phyloP scores from a whole-genome alignment of 169 alveolate species.

The Plasmodium relictum region DNA sequence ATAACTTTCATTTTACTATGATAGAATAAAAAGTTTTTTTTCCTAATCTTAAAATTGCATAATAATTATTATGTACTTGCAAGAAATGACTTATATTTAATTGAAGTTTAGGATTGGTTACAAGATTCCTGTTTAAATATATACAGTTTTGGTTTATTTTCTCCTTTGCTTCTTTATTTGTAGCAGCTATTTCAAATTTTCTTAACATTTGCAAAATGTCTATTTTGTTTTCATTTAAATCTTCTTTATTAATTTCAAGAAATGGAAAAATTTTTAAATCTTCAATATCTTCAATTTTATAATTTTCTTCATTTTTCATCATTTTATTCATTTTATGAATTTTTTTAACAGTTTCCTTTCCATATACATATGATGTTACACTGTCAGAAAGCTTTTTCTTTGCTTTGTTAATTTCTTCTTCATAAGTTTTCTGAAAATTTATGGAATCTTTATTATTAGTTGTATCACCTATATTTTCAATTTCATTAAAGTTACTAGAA shows the following conservation, averaged over 20 bases:
- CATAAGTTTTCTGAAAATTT: neutral
- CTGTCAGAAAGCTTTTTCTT: conserved; percentile 59
- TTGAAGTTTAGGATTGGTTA: conserved; percentile 12
- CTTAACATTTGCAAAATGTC: conserved; percentile 23
- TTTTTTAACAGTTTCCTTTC: conserved; percentile 18
- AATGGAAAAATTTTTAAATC: conserved; percentile 45
- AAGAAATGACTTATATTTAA: conserved; percentile 9
- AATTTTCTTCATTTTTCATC: conserved; percentile 14
- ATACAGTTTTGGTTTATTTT: conserved; percentile 38
- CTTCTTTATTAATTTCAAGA: conserved; percentile 17
- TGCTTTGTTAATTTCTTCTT: conserved; percentile 37
- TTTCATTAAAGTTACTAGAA: neutral
- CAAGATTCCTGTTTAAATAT: conserved; percentile 1
- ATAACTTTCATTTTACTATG: conserved; percentile 2
- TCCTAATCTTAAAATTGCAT: conserved; percentile 40
- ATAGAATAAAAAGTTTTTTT: conserved; percentile 36
- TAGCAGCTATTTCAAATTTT: conserved; percentile 26
- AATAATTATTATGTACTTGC: conserved; percentile 5
- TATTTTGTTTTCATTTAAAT: conserved; percentile 14
- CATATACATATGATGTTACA: conserved; percentile 56
- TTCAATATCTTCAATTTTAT: conserved; percentile 17
- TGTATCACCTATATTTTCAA: neutral
- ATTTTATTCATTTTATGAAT: conserved; percentile 44
- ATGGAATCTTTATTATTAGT: neutral
- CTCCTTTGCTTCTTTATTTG: conserved; percentile 63